These are phyloP conservation scores for Rhodocollybia butyracea DNA, from an alignment of 768 basidiomycete genomes.

Conservation along the genomic window DNA sequence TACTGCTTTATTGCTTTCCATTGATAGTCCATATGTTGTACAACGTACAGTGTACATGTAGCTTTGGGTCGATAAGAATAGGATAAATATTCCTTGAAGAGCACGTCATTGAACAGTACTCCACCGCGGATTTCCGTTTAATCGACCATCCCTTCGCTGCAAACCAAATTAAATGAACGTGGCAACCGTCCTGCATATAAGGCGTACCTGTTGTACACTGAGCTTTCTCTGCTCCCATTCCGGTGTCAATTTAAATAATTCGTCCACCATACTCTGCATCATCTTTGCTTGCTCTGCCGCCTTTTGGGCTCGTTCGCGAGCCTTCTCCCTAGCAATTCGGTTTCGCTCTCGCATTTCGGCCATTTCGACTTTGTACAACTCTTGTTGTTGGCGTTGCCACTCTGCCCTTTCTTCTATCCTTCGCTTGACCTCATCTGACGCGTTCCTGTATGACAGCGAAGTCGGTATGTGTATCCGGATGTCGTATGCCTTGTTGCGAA, in stretches of 20 bases:
- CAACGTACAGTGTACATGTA: conserved; percentile 2
- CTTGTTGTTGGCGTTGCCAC: conserved; percentile 50
- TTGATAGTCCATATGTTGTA: background rate
- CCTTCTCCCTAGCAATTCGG: conserved; percentile 30
- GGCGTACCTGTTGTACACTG: conserved; percentile 46
- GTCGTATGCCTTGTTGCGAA: conserved; percentile 40
- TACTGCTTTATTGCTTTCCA: background rate
- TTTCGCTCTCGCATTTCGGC: conserved; percentile 33
- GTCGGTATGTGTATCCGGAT: conserved; percentile 30
- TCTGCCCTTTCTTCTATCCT: conserved; percentile 48
- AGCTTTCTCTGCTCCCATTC: conserved; percentile 59
- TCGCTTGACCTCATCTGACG: conserved; percentile 36
- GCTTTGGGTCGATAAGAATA: background rate
- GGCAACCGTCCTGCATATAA: background rate
- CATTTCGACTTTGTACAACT: conserved; percentile 49
- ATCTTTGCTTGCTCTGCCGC: conserved; percentile 36
- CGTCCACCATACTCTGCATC: conserved; percentile 52
- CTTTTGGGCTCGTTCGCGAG: conserved; percentile 38
- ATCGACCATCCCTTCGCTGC: background rate
- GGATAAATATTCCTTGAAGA: background rate
- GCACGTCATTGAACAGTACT: background rate
- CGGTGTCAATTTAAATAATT: conserved; percentile 49
- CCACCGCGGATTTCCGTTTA: background rate
- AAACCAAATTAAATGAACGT: background rate
- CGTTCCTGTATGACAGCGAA: conserved; percentile 20